Conservation (phyloP, 257 asterid genomes). For the Solanum tacnaense region DNA sequence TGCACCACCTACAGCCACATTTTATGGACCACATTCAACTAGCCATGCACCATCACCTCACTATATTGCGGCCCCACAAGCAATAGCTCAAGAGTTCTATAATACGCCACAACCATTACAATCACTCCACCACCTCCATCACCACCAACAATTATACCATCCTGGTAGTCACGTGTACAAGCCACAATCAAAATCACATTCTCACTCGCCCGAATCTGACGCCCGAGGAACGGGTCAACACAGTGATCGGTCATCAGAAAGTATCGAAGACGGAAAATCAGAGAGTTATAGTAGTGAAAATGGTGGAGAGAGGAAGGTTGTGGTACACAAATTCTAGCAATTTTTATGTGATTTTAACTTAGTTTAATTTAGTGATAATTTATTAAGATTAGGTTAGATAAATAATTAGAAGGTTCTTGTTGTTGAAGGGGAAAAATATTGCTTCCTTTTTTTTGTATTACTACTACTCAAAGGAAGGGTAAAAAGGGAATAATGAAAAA, state of each 20-base stretch:
- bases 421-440: not conserved
- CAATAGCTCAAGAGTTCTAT: slow-evolving; percentile 42
- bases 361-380: not conserved
- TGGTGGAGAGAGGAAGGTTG: slow-evolving; percentile 40
- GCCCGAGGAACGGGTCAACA: slow-evolving; percentile 21
- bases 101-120: slow-evolving; percentile 33
- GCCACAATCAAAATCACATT: slow-evolving; percentile 24
- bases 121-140: slow-evolving; percentile 23
- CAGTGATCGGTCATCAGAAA: slow-evolving; percentile 60
- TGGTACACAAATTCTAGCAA: slow-evolving; percentile 2
- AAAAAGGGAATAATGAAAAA: not conserved
- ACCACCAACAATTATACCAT: slow-evolving; percentile 50
- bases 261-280: slow-evolving; percentile 84
- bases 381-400: not conserved
- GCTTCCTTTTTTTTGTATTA: not conserved
- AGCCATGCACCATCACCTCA: slow-evolving; percentile 29
- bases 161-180: slow-evolving; percentile 52
- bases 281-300: slow-evolving; percentile 63
- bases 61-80: slow-evolving; percentile 26
- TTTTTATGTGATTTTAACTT: not conserved
- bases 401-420: not conserved
- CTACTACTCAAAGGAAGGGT: not conserved
- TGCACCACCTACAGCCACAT: slow-evolving; percentile 32
- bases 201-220: slow-evolving; percentile 52
- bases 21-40: slow-evolving; percentile 55